Percentiles rank a stretch among this genome's conserved stretches.
Conservation (phyloP, 1,139 yeast genomes). For the Lodderomyces parapsilosis region DNA sequence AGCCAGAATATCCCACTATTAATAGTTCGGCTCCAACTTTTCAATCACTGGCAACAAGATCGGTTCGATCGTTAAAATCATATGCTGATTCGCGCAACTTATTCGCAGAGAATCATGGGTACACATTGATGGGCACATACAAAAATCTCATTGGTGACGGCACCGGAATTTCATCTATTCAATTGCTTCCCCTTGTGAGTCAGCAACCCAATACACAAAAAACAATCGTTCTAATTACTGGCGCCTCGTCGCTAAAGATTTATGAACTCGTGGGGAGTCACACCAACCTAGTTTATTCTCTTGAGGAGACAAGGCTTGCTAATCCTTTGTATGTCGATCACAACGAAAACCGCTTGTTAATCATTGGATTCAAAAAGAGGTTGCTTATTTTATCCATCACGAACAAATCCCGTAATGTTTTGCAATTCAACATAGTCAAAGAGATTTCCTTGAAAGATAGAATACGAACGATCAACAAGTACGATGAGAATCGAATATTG, state of each 20-base stretch:
- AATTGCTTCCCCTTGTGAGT: conserved; percentile 15
- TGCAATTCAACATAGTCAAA: conserved; percentile 24
- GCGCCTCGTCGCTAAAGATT: conserved; percentile 25
- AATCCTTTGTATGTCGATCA: conserved; percentile 15
- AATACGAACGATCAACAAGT: conserved; percentile 18
- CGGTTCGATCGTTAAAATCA: conserved; percentile 20
- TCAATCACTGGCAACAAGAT: conserved; percentile 7
- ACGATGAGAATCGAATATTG: conserved; percentile 18
- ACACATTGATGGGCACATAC: conserved; percentile 16
- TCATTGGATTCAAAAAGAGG: conserved; percentile 34
- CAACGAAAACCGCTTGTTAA: conserved; percentile 19
- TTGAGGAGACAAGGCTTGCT: conserved; percentile 24
- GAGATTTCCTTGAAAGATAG: conserved; percentile 32
- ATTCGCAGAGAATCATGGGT: conserved; percentile 12
- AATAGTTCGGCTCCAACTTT: background rate
- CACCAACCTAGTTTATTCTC: conserved; percentile 30
- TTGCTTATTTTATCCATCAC: conserved; percentile 27
- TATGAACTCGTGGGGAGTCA: conserved; percentile 38
- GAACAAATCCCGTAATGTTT: conserved; percentile 31
- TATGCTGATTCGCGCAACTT: conserved; percentile 22
- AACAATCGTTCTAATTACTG: conserved; percentile 27
- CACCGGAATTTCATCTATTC: conserved; percentile 21
- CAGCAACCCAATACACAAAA: conserved; percentile 18
- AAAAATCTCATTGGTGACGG: conserved; percentile 23
- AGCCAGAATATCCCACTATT: conserved; percentile 2